A percentile compares a stretch with the other conserved stretches of the same genome.
Evolutionary conservation across 2,329 filamentous ascomycete species (phyloP).

Genomic region (Pseudogymnoascus sp.): DNA sequence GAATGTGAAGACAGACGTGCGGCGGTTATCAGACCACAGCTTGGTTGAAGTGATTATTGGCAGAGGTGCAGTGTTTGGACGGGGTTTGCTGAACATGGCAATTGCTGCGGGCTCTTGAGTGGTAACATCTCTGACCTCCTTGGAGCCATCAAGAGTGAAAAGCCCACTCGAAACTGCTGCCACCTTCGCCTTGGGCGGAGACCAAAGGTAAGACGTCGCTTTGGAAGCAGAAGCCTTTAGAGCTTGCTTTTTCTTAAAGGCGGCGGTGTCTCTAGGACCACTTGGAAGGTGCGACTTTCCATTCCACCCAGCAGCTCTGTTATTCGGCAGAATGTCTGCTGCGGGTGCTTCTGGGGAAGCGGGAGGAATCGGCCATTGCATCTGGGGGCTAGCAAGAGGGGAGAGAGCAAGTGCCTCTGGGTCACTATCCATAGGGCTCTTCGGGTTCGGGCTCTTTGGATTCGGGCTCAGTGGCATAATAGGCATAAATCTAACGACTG

Average conservation of each 20-base stretch:
- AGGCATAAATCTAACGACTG: not conserved
- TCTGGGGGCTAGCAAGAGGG: not conserved
- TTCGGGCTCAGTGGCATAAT: slow-evolving; percentile 20
- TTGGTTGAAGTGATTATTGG: slow-evolving; percentile 19
- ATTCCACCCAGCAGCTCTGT: slow-evolving; percentile 3
- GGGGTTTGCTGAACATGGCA: slow-evolving; percentile 20
- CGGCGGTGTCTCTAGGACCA: slow-evolving; percentile 13
- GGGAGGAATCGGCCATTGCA: not conserved
- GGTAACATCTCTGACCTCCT: slow-evolving; percentile 17
- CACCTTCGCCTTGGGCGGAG: not conserved
- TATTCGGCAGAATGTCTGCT: not conserved
- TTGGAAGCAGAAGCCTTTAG: not conserved
- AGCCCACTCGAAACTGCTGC: slow-evolving; percentile 16
- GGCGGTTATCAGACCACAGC: slow-evolving; percentile 22
- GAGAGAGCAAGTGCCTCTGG: not conserved
- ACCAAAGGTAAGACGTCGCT: slow-evolving; percentile 17
- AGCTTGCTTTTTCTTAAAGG: slow-evolving; percentile 17
- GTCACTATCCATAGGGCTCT: slow-evolving; percentile 7
- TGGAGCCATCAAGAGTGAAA: slow-evolving; percentile 15
- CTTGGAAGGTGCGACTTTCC: slow-evolving; percentile 20
- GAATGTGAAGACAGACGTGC: slow-evolving; percentile 15
- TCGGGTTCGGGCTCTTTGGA: slow-evolving; percentile 14
- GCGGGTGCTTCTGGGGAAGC: not conserved
- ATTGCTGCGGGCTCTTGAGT: slow-evolving; percentile 21
- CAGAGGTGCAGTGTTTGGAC: slow-evolving; percentile 12